Evolutionary conservation across 202 grass and related monocot species (phyloP), one percentile per base, ranked within the genome.

Genomic region (Eragrostis tef): DNA sequence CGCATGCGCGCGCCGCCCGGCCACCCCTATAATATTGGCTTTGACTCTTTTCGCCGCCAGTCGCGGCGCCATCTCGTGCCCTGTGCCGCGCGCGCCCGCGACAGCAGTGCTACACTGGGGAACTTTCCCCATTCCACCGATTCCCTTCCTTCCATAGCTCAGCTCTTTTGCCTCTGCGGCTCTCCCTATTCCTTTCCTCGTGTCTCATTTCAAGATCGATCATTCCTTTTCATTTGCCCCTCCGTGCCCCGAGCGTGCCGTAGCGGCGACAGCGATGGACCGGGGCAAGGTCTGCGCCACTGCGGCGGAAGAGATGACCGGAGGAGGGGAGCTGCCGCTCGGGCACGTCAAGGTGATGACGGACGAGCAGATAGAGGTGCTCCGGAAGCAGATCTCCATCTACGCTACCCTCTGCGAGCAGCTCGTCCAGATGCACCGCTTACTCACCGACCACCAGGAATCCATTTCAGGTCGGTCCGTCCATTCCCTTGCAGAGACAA

Each of bases 331-430:
- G 6, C 80, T 39, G 34, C 34, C 15, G 68, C 89, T 88, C 25
- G 86, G 78, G 71, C 95, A 87, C 79, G 90, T 98, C 73, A 95
- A 88, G 86, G 95, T 98, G 60, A 98, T 98, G 95, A 98, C 95
- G 5, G 95, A 98, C 80, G 95, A 95, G 70, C 95, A 98, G 87
- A 88, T 93, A 92, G 95, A 98, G 85, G 88, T 98, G 63, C 95
- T 98, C 77, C 92, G 95, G 39, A 93, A 94, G 75, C 95, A 98
- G 90, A 98, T 98, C 90, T 94, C 95, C 90, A 76, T 98, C 84
- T 98, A 98, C 88, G 95, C 92, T 69, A 93, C 92, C 73, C 93
- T 98, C 64, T 98, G 92, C 72, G 92, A 93, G 82, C 87, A 93
- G 69, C 89, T 98, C 56, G 90, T 98, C 64, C 92, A 98, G 74